phyloP scores from a whole-genome alignment of 306 rosid genomes.

The Carpinus viminea region DNA sequence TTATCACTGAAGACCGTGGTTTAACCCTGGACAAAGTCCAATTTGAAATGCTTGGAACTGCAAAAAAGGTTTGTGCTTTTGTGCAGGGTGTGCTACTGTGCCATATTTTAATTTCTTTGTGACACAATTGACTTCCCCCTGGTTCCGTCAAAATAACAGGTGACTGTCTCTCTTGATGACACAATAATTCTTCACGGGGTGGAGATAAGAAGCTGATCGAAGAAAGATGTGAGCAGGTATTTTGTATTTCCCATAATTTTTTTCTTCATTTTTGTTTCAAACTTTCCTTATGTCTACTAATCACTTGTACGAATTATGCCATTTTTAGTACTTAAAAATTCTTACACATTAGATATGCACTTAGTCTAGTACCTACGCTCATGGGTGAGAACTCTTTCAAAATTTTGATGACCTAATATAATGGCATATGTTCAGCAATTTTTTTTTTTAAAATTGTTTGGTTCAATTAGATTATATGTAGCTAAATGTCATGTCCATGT shows the following conservation, averaged over 20 bases:
- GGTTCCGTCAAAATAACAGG: constrained; percentile 37
- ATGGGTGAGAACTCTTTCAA: background rate
- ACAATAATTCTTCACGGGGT: constrained; percentile 85
- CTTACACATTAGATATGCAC: background rate
- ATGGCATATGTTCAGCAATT: background rate
- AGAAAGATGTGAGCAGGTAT: constrained; percentile 91
- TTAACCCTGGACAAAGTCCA: constrained; percentile 80
- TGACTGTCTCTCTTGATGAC: constrained; percentile 82
- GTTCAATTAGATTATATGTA: background rate
- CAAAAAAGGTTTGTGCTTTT: constrained; percentile 68
- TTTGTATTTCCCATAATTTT: constrained; percentile 2
- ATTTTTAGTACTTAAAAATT: background rate
- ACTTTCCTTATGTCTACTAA: background rate
- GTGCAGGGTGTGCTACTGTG: constrained; percentile 1
- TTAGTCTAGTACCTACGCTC: background rate
- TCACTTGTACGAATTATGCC: background rate
- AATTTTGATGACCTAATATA: background rate
- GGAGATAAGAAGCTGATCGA: constrained; percentile 91
- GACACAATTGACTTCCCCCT: background rate
- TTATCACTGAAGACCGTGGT: constrained; percentile 75
- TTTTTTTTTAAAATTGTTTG: background rate
- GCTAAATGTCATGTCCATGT: no score
- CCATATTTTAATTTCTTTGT: constrained; percentile 13
- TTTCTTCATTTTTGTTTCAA: background rate
- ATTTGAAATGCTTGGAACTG: constrained; percentile 80